These are phyloP conservation scores for Rhizoclosmatium sp. DNA, from an alignment of 192 early-diverging fungal species.

Conservation along the genomic window DNA sequence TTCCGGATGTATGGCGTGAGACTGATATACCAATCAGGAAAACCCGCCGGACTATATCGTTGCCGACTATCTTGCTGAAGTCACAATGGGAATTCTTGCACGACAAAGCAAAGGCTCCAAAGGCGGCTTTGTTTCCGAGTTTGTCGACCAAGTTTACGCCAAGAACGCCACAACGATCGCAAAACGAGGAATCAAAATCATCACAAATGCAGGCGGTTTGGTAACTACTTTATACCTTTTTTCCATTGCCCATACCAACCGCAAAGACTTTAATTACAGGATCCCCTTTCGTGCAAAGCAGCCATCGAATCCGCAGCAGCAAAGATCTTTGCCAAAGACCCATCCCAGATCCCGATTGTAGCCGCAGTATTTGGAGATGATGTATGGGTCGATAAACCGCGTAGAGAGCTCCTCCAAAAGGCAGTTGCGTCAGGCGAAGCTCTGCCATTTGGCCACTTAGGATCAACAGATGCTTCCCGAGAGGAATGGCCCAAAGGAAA, in stretches of 20 bases:
- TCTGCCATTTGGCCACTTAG: slow-evolving; percentile 48
- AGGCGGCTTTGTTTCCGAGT: slow-evolving; percentile 67
- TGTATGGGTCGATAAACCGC: slow-evolving; percentile 45
- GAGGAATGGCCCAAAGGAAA: slow-evolving; percentile 57
- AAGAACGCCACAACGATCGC: slow-evolving; percentile 55
- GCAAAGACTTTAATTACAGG: slow-evolving; percentile 39
- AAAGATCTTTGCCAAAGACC: slow-evolving; percentile 38
- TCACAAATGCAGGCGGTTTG: slow-evolving; percentile 68
- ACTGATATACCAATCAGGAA: slow-evolving; percentile 2
- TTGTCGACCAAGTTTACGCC: slow-evolving; percentile 63
- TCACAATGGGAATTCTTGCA: slow-evolving; percentile 75
- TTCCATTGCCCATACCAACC: background rate
- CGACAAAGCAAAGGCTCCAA: slow-evolving; percentile 57
- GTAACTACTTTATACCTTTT: background rate
- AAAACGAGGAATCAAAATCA: slow-evolving; percentile 63
- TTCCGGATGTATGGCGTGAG: background rate
- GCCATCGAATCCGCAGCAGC: slow-evolving; percentile 64
- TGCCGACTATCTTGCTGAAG: slow-evolving; percentile 75
- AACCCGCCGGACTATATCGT: slow-evolving; percentile 59
- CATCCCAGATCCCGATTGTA: slow-evolving; percentile 47
- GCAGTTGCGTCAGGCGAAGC: slow-evolving; percentile 42
- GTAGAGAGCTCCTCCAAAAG: slow-evolving; percentile 30
- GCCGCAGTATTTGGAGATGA: slow-evolving; percentile 73
- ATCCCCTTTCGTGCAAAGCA: slow-evolving; percentile 67
- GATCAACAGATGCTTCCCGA: slow-evolving; percentile 40